These are phyloP conservation scores for Apiotrichum domesticum DNA, from an alignment of 1,284 basidiomycete species.

Conservation along the genomic window DNA sequence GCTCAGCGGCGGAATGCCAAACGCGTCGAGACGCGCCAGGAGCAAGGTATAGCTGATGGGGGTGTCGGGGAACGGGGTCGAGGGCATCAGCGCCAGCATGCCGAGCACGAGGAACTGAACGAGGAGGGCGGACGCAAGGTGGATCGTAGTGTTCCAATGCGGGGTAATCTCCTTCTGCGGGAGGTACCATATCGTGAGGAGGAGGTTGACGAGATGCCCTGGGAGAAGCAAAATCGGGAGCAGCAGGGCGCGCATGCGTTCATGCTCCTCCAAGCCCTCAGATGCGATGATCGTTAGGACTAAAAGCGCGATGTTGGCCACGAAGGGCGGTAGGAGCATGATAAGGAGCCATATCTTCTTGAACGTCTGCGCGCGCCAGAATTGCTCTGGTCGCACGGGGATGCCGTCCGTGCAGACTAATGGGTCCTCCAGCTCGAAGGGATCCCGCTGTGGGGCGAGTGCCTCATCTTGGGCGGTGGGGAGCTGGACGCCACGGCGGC, in stretches of 20 bases:
- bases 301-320: constrained; percentile 26
- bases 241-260: constrained; percentile 12
- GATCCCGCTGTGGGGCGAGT: constrained; percentile 51
- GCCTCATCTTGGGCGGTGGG: constrained; percentile 29
- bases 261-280: constrained; percentile 15
- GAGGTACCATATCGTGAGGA: constrained; percentile 55
- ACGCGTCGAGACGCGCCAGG: constrained; percentile 12
- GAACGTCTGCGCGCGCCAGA: constrained; percentile 52
- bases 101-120: constrained; percentile 52
- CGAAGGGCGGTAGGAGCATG: constrained; percentile 25
- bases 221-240: constrained; percentile 52
- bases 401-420: constrained; percentile 68
- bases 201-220: constrained; percentile 59
- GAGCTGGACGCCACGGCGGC: constrained; percentile 21
- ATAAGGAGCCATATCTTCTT: constrained; percentile 34
- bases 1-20: constrained; percentile 11
- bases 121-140: constrained; percentile 58
- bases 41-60: constrained; percentile 3
- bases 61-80: constrained; percentile 29
- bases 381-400: constrained; percentile 62
- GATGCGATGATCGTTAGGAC: constrained; percentile 41
- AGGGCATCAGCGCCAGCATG: constrained; percentile 40
- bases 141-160: constrained; percentile 61
- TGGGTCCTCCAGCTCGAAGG: constrained; percentile 68
- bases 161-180: constrained; percentile 50